Evolutionary conservation across 2,329 filamentous ascomycete genomes (phyloP), one percentile per base, ranked within the genome.

Genomic region (Didymella exigua): DNA sequence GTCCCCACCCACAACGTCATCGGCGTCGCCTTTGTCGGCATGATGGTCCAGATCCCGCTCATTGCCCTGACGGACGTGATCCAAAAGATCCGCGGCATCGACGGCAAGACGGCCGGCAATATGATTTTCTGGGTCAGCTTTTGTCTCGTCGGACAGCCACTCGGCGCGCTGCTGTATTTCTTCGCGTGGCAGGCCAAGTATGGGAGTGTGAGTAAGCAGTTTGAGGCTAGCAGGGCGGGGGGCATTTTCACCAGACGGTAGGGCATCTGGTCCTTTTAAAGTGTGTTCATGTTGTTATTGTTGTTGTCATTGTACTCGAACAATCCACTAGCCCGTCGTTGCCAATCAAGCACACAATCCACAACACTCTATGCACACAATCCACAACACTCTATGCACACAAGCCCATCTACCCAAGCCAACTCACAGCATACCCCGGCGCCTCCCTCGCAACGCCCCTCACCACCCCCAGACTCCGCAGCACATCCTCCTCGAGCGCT

Each of bases 161-260:
- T 98, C 65, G 95, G 91, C 1, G 93, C 91, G 0, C 79, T 99
- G 56, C 82, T 96, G 73, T 99, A 99, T 75, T 99, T 97, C 75
- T 98, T 98, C 73, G 93, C 93, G 1, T 99, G 95, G 93, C 93
- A 98, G 77, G 91, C 91, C 50, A 98, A 98, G 79, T 97, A 96
- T 72, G 95, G 95, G 11, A 92, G 88, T 67, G 88, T 93, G 19
- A 90, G 79, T 10, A 71, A 68, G 52, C 62, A 68, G 54, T 64
- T 65, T 4, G 59, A 65, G 19, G 61, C 66, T 18, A 72, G 65
- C 36, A 55, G 54, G 37, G 63, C 65, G 1, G 47, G 66, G 26
- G 56, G 63, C 34, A 47, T 70, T 26, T 67, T 70, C 37, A 40
- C 34, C 10, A 50, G 64, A 46, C 60, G 66, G 11, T 36, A 36